These are phyloP conservation scores for Globisporangium sylvaticum DNA, from an alignment of 352 stramenopile species.

Conservation along the genomic window DNA sequence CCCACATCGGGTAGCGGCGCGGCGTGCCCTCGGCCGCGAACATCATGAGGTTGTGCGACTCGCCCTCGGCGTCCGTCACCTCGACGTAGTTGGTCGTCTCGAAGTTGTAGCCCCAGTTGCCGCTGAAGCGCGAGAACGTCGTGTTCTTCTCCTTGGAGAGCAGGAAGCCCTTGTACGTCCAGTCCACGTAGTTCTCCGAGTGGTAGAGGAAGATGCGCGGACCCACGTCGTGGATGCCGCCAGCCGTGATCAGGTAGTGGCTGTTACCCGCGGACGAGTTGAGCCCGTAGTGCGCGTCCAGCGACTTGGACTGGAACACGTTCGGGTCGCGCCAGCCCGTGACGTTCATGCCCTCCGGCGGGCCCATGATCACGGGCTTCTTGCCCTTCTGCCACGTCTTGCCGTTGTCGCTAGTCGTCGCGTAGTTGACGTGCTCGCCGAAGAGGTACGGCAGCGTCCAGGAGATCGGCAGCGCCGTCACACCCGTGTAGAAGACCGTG, in stretches of 20 bases:
- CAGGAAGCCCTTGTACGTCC: slow-evolving; percentile 63
- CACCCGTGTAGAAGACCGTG: slow-evolving; percentile 46
- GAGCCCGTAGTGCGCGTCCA: slow-evolving; percentile 29
- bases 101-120: slow-evolving; percentile 60
- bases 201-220: slow-evolving; percentile 68
- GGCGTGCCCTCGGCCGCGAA: slow-evolving; percentile 50
- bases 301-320: slow-evolving; percentile 51
- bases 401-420: slow-evolving; percentile 49
- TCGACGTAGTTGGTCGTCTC: slow-evolving; percentile 66
- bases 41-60: slow-evolving; percentile 61
- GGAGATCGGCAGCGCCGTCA: slow-evolving; percentile 26
- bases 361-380: slow-evolving; percentile 43
- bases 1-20: slow-evolving; percentile 62
- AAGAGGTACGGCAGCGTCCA: slow-evolving; percentile 51
- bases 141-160: slow-evolving; percentile 58
- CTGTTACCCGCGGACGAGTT: slow-evolving; percentile 29
- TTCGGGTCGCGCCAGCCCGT: slow-evolving; percentile 64
- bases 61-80: slow-evolving; percentile 49
- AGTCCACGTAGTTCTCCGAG: slow-evolving; percentile 52
- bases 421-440: slow-evolving; percentile 65
- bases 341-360: slow-evolving; percentile 45
- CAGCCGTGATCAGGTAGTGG: slow-evolving; percentile 57
- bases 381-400: slow-evolving; percentile 60
- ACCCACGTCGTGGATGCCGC: slow-evolving; percentile 46
- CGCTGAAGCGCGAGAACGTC: slow-evolving; percentile 55